phyloP scores from a whole-genome alignment of 306 rosid genomes.

The Myrica gale region DNA sequence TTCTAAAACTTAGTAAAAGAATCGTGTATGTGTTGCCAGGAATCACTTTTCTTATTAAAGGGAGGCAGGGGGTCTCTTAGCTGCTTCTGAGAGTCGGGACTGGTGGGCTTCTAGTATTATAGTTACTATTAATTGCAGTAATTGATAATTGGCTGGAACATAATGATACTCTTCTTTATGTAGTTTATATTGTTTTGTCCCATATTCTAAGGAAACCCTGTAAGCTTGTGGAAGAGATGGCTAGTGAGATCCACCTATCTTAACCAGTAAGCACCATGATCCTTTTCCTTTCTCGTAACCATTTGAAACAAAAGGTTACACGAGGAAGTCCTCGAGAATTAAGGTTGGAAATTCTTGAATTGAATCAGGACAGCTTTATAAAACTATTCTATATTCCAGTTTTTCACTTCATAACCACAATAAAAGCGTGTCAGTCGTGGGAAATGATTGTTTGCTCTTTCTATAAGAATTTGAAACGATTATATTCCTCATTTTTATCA shows the following conservation, averaged over 20 bases:
- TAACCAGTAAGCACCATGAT: constrained; percentile 23
- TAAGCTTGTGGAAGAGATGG: constrained; percentile 34
- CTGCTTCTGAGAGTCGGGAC: constrained; percentile 35
- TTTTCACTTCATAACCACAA: not conserved
- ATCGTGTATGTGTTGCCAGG: constrained; percentile 15
- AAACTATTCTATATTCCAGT: not conserved
- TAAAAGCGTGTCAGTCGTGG: not conserved
- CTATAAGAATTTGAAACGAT: not conserved
- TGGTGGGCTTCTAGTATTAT: constrained; percentile 40
- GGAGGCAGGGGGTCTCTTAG: constrained; percentile 30
- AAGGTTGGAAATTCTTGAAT: not conserved
- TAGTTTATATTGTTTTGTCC: constrained; percentile 8
- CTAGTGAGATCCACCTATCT: constrained; percentile 20
- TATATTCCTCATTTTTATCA: not conserved
- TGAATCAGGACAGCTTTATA: constrained; percentile 8
- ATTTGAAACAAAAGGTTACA: constrained; percentile 30
- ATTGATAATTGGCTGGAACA: constrained; percentile 39
- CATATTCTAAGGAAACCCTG: constrained; percentile 29
- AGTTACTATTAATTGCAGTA: constrained; percentile 22
- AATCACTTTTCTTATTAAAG: not conserved
- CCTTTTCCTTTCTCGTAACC: constrained; percentile 24
- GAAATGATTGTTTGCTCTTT: not conserved
- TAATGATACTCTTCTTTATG: constrained; percentile 27
- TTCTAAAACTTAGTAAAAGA: not conserved
- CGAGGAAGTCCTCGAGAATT: constrained; percentile 11